Evolutionary conservation across 176 grass and related monocot genomes (phyloP), one percentile per base, ranked within the genome.

Genomic region (Poa annua): DNA sequence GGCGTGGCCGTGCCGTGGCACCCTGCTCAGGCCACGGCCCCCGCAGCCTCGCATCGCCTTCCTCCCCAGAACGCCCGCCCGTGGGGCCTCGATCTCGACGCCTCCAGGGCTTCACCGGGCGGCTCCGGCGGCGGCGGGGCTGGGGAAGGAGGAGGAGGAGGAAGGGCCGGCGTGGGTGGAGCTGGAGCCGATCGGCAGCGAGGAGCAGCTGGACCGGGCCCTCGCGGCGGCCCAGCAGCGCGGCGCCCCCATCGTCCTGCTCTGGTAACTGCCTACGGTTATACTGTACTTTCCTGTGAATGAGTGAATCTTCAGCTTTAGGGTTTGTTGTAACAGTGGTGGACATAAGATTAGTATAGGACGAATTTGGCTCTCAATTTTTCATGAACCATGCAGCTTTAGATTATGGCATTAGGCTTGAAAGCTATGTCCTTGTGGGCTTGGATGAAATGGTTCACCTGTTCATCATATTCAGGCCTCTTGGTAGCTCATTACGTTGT

Each of bases 201-300:
- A 96, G 89, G 76, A 88, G 80, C 89, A 90, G 80, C 85, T 96
- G 79, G 87, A 93, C 51, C 82, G 56, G 77, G 80, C 89, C 83
- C 82, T 98, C 3, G 80, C 82, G 22, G 89, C 93, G 50, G 92
- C 89, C 53, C 88, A 93, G 85, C 89, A 83, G 85, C 83, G 86
- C 74, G 76, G 75, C 77, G 83, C 71, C 41, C 81, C 89, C 79
- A 74, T 98, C 76, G 78, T 96, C 57, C 69, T 98, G 67, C 80
- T 98, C 39, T 96, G 93, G 96, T 93, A 82, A 33, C 21, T 20
- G 3, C 7, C 62, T 17, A 17, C 35, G 29, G 66, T 42, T 57
- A 57, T 21, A 8, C 29, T 57, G 22, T 21, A 8, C 29, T 67
- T 74, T 26, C 19, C 15, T 51, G 1, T 9, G 45, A 48, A 24